Evolutionary conservation across 495 filamentous ascomycete genomes (phyloP), one percentile per base, ranked within the genome.

Genomic region (Aspergillus cavernicola): DNA sequence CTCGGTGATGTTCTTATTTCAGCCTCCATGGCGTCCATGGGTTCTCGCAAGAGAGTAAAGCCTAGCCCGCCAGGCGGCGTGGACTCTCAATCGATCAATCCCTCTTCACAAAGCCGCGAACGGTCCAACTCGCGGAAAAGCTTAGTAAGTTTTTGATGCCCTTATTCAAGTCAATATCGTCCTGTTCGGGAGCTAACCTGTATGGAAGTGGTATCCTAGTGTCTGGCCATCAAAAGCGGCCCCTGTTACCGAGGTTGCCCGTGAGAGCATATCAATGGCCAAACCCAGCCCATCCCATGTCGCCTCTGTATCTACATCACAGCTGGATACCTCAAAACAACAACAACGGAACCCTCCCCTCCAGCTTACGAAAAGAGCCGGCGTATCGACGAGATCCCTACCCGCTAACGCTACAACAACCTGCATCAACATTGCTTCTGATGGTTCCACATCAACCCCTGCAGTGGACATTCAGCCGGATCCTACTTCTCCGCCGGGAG

Each of bases 211-310:
- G 66, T 83, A 84, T 57, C 74, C 78, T 9, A 73, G 71, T 29
- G 80, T 79, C 42, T 92, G 85, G 85, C 82, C 86, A 19, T 75
- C 78, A 32, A 92, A 92, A 66, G 85, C 87, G 22, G 74, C 78
- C 32, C 79, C 87, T 40, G 84, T 87, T 46, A 90, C 84, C 42
- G 80, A 88, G 69, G 80, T 90, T 65, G 87, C 85, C 50, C 84
- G 83, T 65, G 87, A 92, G 71, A 88, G 84, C 46, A 88, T 90
- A 29, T 77, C 85, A 49, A 86, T 80, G 57, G 70, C 79, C 50
- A 66, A 74, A 57, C 67, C 75, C 65, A 67, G 67, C 61, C 67
- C 68, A 55, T 70, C 74, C 52, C 68, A 75, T 62, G 33, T 66
- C 23, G 56, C 67, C 6, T 67, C 69, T 23, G 61, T 62, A 31